Evolutionary conservation across 1,284 basidiomycete species (phyloP), one percentile per base, ranked within the genome.

Genomic region (Sparassis latifolia): DNA sequence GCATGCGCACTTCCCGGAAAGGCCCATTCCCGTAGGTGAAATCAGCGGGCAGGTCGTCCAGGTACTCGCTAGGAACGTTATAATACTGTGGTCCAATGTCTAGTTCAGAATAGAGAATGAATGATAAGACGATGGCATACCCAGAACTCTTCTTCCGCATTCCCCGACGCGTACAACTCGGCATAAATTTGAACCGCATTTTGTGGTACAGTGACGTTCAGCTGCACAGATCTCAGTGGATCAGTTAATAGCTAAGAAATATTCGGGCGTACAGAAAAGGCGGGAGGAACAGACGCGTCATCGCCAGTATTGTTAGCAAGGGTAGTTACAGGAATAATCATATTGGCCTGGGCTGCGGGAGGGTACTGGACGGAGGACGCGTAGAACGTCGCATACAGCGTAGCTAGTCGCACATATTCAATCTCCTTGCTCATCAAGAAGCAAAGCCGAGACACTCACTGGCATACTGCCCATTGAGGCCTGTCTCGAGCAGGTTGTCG

Each of bases 141-240:
- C 86, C 86, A 89, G 61, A 86, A 87, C 65, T 89, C 87, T 66
- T 89, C 87, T 10, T 81, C 67, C 4, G 74, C 78, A 57, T 88
- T 88, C 2, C 86, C 86, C 3, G 86, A 87, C 27, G 85, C 83
- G 53, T 79, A 80, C 4, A 89, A 64, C 62, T 89, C 87, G 5
- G 84, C 86, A 55, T 79, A 89, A 4, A 86, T 72, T 52, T 81
- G 69, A 1, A 87, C 77, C 2, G 84, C 73, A 52, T 88, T 89
- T 52, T 66, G 74, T 12, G 87, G 86, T 5, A 89, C 66, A 0
- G 82, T 87, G 3, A 89, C 72, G 52, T 83, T 82, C 47, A 81
- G 63, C 86, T 88, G 53, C 0, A 33, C 28, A 28, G 10, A 27
- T 3, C 9, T 42, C 4, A 37, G 12, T 9, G 32, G 5, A n/a